Evolutionary conservation across 1,284 basidiomycete species (phyloP).

Genomic region (Mycena citricolor): DNA sequence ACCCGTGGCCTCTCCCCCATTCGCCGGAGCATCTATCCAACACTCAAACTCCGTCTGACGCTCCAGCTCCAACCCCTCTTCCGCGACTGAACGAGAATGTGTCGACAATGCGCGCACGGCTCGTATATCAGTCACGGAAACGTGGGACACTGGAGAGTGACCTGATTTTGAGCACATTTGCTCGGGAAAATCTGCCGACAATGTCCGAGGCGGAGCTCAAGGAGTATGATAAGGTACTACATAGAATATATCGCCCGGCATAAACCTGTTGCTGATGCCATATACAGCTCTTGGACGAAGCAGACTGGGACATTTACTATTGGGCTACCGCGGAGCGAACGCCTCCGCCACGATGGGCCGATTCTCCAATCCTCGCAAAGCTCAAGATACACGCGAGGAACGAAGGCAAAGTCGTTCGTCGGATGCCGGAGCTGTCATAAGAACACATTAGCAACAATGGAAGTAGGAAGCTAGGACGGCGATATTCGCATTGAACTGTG

Average conservation of each 20-base stretch:
- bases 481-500: no score
- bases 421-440: conserved; percentile 79
- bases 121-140: conserved; percentile 94
- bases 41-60: conserved; percentile 48
- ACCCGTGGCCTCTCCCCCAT: conserved; percentile 77
- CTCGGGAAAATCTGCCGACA: conserved; percentile 65
- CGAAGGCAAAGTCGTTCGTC: conserved; percentile 85
- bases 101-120: conserved; percentile 75
- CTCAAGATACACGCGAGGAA: conserved; percentile 86
- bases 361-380: conserved; percentile 68
- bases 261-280: conserved; percentile 1
- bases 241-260: conserved; percentile 7
- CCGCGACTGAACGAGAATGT: conserved; percentile 62
- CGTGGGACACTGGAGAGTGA: conserved; percentile 95
- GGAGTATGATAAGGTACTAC: conserved; percentile 88
- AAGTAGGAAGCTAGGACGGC: no score
- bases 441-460: neutral
- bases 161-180: conserved; percentile 90
- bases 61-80: conserved; percentile 53
- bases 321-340: conserved; percentile 83
- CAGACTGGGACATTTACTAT: conserved; percentile 99
- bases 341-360: conserved; percentile 80
- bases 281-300: conserved; percentile 83
- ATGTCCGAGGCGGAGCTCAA: conserved; percentile 79
- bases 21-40: conserved; percentile 66